phyloP scores from a whole-genome alignment of 2,329 filamentous ascomycete species.

The Westerdykella sp. region DNA sequence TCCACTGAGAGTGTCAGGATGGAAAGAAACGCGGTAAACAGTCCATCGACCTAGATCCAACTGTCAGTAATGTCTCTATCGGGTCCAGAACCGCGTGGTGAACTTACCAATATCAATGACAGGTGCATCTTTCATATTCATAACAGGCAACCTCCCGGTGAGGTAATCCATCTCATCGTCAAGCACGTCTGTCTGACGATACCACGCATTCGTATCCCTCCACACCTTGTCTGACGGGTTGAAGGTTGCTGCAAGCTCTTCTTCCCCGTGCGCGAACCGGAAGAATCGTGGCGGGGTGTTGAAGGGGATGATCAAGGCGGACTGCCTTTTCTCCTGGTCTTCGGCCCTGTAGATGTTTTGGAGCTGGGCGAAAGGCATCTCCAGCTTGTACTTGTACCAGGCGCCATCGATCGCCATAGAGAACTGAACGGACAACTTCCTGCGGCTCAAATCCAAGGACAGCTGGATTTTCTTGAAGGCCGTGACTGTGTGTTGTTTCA shows the following conservation, averaged over 20 bases:
- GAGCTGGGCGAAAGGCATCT: constrained; percentile 43
- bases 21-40: constrained; percentile 50
- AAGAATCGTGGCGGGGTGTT: constrained; percentile 41
- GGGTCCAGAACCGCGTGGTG: constrained; percentile 2
- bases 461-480: constrained; percentile 27
- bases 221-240: constrained; percentile 38
- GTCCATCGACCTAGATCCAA: constrained; percentile 52
- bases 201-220: constrained; percentile 55
- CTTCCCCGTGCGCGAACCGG: constrained; percentile 27
- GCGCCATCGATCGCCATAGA: constrained; percentile 20
- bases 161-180: constrained; percentile 28
- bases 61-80: constrained; percentile 2
- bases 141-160: constrained; percentile 16
- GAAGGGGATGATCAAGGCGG: constrained; percentile 30
- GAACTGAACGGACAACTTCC: constrained; percentile 44
- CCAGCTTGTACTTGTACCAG: constrained; percentile 36
- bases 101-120: constrained; percentile 55
- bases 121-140: constrained; percentile 40
- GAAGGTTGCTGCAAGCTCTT: constrained; percentile 38
- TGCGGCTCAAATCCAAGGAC: constrained; percentile 40
- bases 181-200: constrained; percentile 59
- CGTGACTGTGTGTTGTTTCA: constrained; percentile 49
- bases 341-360: constrained; percentile 33
- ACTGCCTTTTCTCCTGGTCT: constrained; percentile 1
- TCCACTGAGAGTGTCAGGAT: constrained; percentile 23